These are phyloP conservation scores for Murraya paniculata DNA, from an alignment of 345 rosid genomes.

Conservation along the genomic window DNA sequence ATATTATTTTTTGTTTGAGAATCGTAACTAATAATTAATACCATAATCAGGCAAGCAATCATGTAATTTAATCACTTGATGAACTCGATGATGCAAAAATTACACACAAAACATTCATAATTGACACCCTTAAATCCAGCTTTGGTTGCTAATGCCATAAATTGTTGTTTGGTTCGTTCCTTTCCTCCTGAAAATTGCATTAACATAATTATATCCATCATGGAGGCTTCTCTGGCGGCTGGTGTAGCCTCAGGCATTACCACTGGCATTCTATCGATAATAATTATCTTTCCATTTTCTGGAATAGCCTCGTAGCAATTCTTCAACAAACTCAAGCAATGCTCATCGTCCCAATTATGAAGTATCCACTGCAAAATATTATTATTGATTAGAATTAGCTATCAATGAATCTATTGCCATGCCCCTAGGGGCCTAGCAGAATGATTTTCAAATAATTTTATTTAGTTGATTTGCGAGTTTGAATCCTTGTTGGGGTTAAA, in stretches of 20 bases:
- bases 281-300: not conserved
- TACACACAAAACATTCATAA: not conserved
- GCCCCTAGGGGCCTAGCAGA: no score
- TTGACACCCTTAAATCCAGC: conserved; percentile 21
- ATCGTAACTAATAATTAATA: no score
- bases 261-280: not conserved
- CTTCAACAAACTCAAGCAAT: conserved; percentile 28
- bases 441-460: no score
- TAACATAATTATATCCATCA: conserved; percentile 19
- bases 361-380: not conserved
- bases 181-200: conserved; percentile 22
- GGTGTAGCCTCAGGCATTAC: conserved; percentile 7
- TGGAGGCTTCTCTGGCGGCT: conserved; percentile 2
- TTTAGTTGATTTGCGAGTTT: no score
- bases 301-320: not conserved
- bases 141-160: conserved; percentile 10
- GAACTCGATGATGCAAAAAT: conserved; percentile 29
- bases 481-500: no score
- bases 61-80: conserved; percentile 4
- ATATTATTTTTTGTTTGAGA: not conserved
- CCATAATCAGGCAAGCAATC: not conserved
- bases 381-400: not conserved
- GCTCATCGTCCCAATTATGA: conserved; percentile 18
- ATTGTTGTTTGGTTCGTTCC: conserved; percentile 20
- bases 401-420: no score